Percentiles rank a stretch among this genome's conserved stretches.
These are phyloP conservation scores for Entrophospora sp. DNA, from an alignment of 192 early-diverging fungal genomes.

Conservation along the genomic window DNA sequence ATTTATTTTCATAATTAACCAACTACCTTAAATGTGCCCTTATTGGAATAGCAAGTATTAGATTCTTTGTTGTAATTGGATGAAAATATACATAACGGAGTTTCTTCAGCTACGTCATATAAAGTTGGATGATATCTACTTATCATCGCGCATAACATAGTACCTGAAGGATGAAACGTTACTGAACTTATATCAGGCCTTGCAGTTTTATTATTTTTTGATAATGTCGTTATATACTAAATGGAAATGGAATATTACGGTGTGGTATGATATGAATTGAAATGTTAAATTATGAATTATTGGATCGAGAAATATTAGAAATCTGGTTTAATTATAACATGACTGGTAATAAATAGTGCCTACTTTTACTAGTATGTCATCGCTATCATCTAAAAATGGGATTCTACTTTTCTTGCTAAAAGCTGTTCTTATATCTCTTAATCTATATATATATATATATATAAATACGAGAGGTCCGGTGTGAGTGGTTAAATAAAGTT, in stretches of 20 bases:
- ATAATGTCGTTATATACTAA: neutral
- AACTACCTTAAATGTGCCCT: neutral
- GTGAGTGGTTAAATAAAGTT: too few relatives aligned
- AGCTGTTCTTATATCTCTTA: neutral
- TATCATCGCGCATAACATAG: neutral
- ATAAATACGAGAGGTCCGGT: too few relatives aligned
- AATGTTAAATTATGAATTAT: too few relatives aligned
- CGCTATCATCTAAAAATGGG: too few relatives aligned
- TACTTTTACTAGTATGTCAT: too few relatives aligned
- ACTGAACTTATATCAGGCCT: neutral
- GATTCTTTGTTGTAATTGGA: neutral
- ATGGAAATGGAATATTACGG: neutral
- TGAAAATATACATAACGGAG: neutral
- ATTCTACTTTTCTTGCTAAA: too few relatives aligned
- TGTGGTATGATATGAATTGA: too few relatives aligned
- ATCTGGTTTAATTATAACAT: too few relatives aligned
- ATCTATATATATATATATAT: neutral
- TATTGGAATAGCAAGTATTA: neutral
- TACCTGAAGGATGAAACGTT: neutral
- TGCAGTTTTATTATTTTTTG: neutral
- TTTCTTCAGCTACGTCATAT: neutral
- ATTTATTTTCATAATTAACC: neutral
- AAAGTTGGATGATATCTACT: neutral
- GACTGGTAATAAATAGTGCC: too few relatives aligned
- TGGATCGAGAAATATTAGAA: too few relatives aligned